A percentile compares a stretch with the other conserved stretches of the same genome.
phyloP scores from a whole-genome alignment of 805 yeast genomes.

The Starmerella asiatica region DNA sequence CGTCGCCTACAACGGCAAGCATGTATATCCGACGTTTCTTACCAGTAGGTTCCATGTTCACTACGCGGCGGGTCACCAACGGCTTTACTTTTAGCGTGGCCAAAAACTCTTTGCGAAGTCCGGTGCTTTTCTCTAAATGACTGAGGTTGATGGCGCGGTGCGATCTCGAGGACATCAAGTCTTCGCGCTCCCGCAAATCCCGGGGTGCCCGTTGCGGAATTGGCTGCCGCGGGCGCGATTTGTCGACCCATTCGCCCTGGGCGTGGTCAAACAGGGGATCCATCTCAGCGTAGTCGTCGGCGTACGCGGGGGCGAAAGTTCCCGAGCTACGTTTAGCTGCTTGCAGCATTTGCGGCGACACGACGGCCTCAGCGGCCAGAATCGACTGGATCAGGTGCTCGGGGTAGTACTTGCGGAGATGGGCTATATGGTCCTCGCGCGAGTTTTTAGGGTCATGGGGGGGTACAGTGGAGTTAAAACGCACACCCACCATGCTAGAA shows the following conservation, averaged over 20 bases:
- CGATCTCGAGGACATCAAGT: constrained; percentile 26
- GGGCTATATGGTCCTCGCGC: constrained; percentile 35
- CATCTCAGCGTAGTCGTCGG: constrained; percentile 53
- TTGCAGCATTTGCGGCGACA: constrained; percentile 50
- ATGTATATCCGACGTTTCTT: constrained; percentile 53
- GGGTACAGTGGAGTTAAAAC: no score
- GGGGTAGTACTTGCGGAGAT: constrained; percentile 62
- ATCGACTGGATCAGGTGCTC: constrained; percentile 72
- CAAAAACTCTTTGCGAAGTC: constrained; percentile 21
- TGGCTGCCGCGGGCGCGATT: constrained; percentile 42
- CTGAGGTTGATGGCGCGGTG: constrained; percentile 25
- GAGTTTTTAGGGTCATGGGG: no score
- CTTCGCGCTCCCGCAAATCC: constrained; percentile 26
- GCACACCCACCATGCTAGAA: no score
- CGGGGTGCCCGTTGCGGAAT: constrained; percentile 43
- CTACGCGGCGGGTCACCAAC: constrained; percentile 47
- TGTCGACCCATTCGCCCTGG: constrained; percentile 35
- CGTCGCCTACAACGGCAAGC: constrained; percentile 81
- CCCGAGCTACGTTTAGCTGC: constrained; percentile 32
- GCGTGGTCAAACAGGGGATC: constrained; percentile 68
- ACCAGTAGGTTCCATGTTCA: constrained; percentile 62
- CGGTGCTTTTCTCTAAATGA: constrained; percentile 25
- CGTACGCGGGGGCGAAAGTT: constrained; percentile 55
- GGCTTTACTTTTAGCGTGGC: constrained; percentile 22
- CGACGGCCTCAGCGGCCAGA: constrained; percentile 60